Conservation (phyloP, 2,329 filamentous ascomycete species). For the Graphilbum ipis-grandicollis region DNA sequence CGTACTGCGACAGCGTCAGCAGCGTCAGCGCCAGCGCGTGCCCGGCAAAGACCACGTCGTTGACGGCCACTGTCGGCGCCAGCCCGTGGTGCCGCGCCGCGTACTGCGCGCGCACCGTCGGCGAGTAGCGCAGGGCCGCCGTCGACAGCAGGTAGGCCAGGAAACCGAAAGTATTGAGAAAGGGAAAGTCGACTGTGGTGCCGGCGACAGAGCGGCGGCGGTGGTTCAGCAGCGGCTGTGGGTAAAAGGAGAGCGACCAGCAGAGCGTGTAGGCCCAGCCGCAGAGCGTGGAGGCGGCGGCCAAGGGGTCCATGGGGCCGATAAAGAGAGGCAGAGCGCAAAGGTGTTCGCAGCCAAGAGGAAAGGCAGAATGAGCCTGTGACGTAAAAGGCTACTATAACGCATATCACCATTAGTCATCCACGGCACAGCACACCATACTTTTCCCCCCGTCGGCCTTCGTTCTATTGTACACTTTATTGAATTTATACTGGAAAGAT, state of each 20-base stretch:
- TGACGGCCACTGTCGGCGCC: conserved; percentile 70
- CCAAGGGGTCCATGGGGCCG: conserved; percentile 19
- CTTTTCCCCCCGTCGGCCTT: too few relatives aligned
- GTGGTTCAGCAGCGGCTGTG: conserved; percentile 70
- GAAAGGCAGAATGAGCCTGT: too few relatives aligned
- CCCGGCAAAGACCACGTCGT: conserved; percentile 75
- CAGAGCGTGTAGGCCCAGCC: conserved; percentile 61
- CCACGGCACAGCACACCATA: too few relatives aligned
- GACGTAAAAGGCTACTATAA: too few relatives aligned
- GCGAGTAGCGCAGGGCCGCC: conserved; percentile 58
- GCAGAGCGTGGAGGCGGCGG: conserved; percentile 37
- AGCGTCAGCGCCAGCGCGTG: conserved; percentile 61
- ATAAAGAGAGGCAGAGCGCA: neutral
- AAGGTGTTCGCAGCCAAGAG: neutral
- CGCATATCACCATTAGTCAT: too few relatives aligned
- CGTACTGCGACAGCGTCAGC: conserved; percentile 60
- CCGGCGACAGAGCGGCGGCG: conserved; percentile 62
- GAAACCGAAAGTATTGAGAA: conserved; percentile 57
- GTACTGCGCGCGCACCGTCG: conserved; percentile 65
- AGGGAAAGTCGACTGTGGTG: conserved; percentile 74
- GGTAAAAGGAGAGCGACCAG: conserved; percentile 88
- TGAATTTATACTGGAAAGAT: too few relatives aligned
- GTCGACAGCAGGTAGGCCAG: conserved; percentile 62
- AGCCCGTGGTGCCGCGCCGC: conserved; percentile 59
- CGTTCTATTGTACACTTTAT: too few relatives aligned